A percentile compares a stretch with the other conserved stretches of the same genome.
These are phyloP conservation scores for Physcomitrium patens DNA, from an alignment of 225 moss, liverwort and hornwort species.

Conservation along the genomic window DNA sequence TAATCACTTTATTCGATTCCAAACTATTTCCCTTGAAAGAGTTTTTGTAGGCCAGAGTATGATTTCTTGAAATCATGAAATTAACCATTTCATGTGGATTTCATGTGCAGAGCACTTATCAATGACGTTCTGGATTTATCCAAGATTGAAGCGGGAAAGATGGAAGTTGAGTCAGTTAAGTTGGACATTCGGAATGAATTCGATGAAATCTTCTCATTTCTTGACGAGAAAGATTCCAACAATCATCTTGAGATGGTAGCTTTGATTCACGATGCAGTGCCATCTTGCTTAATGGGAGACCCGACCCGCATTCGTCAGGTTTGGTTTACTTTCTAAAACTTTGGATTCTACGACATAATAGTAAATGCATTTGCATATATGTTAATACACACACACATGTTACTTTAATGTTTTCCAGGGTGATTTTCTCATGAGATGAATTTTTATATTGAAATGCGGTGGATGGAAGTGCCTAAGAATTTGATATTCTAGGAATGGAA, in stretches of 20 bases:
- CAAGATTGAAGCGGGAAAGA: conserved; percentile 84
- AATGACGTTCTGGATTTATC: conserved; percentile 84
- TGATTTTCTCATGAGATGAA: not conserved
- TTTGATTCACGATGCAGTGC: conserved; percentile 71
- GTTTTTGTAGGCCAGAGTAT: not conserved
- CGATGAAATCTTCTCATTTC: conserved; percentile 69
- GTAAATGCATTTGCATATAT: no score
- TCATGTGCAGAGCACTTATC: conserved; percentile 62
- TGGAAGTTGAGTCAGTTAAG: conserved; percentile 79
- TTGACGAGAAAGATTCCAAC: conserved; percentile 64
- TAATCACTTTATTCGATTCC: not conserved
- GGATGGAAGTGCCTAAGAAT: not conserved
- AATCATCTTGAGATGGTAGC: conserved; percentile 67
- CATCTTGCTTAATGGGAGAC: conserved; percentile 62
- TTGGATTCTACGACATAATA: not conserved
- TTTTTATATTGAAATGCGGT: not conserved
- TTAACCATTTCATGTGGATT: conserved; percentile 7
- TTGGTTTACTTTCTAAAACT: conserved; percentile 16
- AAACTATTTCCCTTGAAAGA: not conserved
- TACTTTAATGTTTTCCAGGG: not conserved
- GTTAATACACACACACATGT: no score
- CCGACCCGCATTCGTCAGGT: conserved; percentile 74
- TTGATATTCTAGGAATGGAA: not conserved
- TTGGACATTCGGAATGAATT: conserved; percentile 69
- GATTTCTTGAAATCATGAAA: conserved; percentile 8